These are phyloP conservation scores for Termitomyces bulborhizus DNA, from an alignment of 768 basidiomycete genomes.

Conservation along the genomic window DNA sequence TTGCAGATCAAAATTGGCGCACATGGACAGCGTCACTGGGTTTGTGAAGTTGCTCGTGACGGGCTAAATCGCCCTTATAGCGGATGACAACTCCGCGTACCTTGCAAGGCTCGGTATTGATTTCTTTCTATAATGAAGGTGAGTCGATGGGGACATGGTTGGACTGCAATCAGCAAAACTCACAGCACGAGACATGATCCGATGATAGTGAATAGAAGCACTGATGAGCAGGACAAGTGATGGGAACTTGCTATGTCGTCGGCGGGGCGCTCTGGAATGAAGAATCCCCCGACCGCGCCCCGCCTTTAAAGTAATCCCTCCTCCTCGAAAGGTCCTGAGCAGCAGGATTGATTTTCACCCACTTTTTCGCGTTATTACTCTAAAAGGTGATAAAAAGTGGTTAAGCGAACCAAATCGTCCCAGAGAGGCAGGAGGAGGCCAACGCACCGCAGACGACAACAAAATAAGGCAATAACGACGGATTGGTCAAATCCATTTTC, in stretches of 20 bases:
- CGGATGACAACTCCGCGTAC: conserved; percentile 13
- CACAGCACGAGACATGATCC: conserved; percentile 11
- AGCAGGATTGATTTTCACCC: conserved; percentile 9
- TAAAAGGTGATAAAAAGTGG: conserved; percentile 9
- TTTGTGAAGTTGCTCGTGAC: conserved; percentile 13
- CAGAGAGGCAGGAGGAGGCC: conserved; percentile 11
- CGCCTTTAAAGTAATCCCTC: background rate
- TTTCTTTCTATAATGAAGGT: conserved; percentile 7
- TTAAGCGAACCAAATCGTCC: conserved; percentile 16
- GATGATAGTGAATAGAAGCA: conserved; percentile 1
- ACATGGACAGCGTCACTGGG: conserved; percentile 1
- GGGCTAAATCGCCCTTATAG: conserved; percentile 14
- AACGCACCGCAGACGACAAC: conserved; percentile 8
- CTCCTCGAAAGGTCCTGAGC: background rate
- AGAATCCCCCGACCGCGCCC: background rate
- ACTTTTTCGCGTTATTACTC: conserved; percentile 13
- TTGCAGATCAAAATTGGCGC: background rate
- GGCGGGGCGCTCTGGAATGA: background rate
- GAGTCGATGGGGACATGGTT: background rate
- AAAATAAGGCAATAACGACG: conserved; percentile 13
- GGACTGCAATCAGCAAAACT: background rate
- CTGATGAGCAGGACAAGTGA: background rate
- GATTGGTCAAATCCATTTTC: conserved; percentile 7
- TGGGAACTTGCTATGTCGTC: background rate
- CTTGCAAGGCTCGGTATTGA: conserved; percentile 14